phyloP scores from a whole-genome alignment of 495 filamentous ascomycete genomes.

The Parmelia sp. region DNA sequence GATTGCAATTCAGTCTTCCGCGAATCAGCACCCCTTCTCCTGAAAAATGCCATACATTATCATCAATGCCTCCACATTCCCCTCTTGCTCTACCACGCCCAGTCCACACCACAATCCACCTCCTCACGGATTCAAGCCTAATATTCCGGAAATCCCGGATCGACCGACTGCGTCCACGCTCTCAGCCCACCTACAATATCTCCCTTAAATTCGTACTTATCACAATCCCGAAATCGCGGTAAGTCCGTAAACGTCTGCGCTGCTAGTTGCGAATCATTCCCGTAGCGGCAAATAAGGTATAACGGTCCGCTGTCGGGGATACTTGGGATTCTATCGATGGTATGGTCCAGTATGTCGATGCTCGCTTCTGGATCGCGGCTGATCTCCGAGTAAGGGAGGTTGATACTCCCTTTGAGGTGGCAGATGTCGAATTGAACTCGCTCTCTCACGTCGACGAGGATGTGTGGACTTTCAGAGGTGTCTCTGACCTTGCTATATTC shows the following conservation, averaged over 20 bases:
- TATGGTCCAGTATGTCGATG: background rate
- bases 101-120: background rate
- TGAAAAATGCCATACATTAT: background rate
- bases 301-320: conserved; percentile 38
- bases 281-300: conserved; percentile 76
- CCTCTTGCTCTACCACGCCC: too few species aligned
- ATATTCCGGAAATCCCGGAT: conserved; percentile 63
- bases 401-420: conserved; percentile 63
- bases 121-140: background rate
- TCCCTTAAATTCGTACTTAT: conserved; percentile 4
- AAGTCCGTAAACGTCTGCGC: conserved; percentile 66
- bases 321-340: background rate
- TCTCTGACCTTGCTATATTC: conserved; percentile 42
- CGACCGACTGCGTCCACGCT: conserved; percentile 78
- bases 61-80: background rate
- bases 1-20: background rate
- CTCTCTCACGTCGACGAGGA: conserved; percentile 77
- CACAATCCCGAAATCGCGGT: conserved; percentile 50
- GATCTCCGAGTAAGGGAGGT: conserved; percentile 64
- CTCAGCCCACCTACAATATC: conserved; percentile 77
- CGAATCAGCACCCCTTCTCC: background rate
- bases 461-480: conserved; percentile 31
- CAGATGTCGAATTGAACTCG: conserved; percentile 80
- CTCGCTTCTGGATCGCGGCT: conserved; percentile 25
- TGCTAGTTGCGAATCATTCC: conserved; percentile 83